A percentile compares a stretch with the other conserved stretches of the same genome.
Conservation (phyloP, 148 eudicot genomes). For the Vaccinium vitisidaea region DNA sequence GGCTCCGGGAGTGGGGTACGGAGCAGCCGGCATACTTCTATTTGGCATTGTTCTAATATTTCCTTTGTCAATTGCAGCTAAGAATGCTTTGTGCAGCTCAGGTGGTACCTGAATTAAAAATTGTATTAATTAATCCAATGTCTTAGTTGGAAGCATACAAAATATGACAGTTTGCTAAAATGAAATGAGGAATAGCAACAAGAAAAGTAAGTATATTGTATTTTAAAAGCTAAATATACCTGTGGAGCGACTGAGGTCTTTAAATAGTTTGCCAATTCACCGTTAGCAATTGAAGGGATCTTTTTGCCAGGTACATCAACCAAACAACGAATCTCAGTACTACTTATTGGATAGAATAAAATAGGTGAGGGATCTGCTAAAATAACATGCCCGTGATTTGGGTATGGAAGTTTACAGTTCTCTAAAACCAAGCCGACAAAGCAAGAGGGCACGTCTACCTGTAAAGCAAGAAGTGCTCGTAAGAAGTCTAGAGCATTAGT, state of each 20-base stretch:
- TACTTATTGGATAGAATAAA: slow-evolving; percentile 63
- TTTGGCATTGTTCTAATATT: slow-evolving; percentile 72
- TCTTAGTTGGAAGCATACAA: background rate
- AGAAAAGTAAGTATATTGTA: background rate
- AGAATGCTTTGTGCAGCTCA: slow-evolving; percentile 57
- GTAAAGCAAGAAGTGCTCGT: slow-evolving; percentile 1
- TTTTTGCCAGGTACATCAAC: slow-evolving; percentile 73
- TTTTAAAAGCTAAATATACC: slow-evolving; percentile 27
- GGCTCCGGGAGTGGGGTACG: slow-evolving; percentile 80
- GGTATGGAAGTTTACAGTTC: slow-evolving; percentile 53
- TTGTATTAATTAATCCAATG: background rate
- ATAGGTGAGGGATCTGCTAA: slow-evolving; percentile 81
- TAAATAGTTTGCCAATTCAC: slow-evolving; percentile 68
- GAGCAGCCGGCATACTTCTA: slow-evolving; percentile 81
- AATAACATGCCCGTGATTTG: slow-evolving; percentile 71
- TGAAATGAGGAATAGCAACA: background rate
- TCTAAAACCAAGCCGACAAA: slow-evolving; percentile 76
- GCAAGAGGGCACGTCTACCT: slow-evolving; percentile 77
- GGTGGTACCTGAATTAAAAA: slow-evolving; percentile 52
- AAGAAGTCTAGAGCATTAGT: background rate
- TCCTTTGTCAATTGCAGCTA: slow-evolving; percentile 68
- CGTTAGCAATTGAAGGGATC: slow-evolving; percentile 73
- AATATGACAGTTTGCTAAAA: background rate
- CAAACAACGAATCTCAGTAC: slow-evolving; percentile 69
- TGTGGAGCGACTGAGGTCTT: slow-evolving; percentile 71